Percentiles rank a stretch among this genome's conserved stretches.
phyloP scores from a whole-genome alignment of 2,329 filamentous ascomycete genomes.

The Sclerotinia sclerotiorum region DNA sequence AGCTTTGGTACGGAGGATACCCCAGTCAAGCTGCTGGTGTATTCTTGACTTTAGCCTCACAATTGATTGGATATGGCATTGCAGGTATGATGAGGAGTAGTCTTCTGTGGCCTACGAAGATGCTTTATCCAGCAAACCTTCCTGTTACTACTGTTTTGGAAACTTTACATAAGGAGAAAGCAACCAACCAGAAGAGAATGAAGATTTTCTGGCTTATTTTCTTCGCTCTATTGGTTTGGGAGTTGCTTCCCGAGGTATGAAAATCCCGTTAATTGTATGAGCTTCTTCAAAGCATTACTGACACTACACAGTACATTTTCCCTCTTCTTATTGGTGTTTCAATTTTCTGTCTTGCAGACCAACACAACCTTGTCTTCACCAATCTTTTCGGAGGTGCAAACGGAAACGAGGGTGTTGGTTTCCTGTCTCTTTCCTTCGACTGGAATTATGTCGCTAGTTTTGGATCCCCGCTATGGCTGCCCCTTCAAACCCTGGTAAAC shows the following conservation, averaged over 20 bases:
- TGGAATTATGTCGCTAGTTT: conserved; percentile 45
- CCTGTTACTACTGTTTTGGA: conserved; percentile 46
- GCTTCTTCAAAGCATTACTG: background rate
- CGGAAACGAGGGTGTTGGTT: conserved; percentile 46
- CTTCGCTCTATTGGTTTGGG: conserved; percentile 24
- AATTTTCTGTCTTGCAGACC: conserved; percentile 49
- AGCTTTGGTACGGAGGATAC: conserved; percentile 51
- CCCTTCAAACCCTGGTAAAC: conserved; percentile 42
- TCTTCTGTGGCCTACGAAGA: conserved; percentile 58
- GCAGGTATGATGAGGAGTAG: conserved; percentile 60
- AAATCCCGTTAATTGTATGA: background rate
- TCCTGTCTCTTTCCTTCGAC: conserved; percentile 44
- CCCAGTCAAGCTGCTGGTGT: conserved; percentile 45
- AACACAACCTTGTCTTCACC: conserved; percentile 47
- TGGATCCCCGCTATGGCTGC: conserved; percentile 33
- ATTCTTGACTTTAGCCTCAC: conserved; percentile 59
- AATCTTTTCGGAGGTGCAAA: conserved; percentile 52
- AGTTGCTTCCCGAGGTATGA: conserved; percentile 24
- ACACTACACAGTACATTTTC: conserved; percentile 23
- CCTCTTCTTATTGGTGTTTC: conserved; percentile 52
- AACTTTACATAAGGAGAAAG: conserved; percentile 43
- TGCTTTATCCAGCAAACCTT: conserved; percentile 63
- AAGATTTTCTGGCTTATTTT: conserved; percentile 40
- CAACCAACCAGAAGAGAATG: conserved; percentile 43
- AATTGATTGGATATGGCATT: conserved; percentile 63